Percentiles rank a stretch among this genome's conserved stretches.
Evolutionary conservation across 352 stramenopile genomes (phyloP).

Genomic region (Phytopythium ostracodes): DNA sequence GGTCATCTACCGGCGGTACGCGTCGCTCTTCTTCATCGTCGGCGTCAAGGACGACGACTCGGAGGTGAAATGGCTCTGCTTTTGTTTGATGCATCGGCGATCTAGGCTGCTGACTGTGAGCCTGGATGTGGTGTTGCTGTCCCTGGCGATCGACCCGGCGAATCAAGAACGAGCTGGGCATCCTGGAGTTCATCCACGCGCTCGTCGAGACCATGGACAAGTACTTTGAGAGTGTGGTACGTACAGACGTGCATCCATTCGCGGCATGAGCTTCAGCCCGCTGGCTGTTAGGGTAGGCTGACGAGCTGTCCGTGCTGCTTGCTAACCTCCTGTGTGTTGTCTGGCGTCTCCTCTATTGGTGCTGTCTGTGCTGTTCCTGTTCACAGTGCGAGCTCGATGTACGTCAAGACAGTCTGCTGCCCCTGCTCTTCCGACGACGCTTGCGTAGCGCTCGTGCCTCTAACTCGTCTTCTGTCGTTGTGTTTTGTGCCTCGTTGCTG

Average conservation of each 20-base stretch:
- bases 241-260: conserved; percentile 12
- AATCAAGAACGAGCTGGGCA: conserved; percentile 97
- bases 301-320: too few species aligned
- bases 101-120: not conserved
- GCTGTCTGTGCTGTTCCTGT: not conserved
- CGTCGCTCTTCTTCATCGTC: conserved; percentile 99
- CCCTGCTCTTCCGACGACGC: too few species aligned
- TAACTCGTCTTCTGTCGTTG: not conserved
- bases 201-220: conserved; percentile 99
- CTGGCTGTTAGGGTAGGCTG: too few species aligned
- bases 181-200: conserved; percentile 99
- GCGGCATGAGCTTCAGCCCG: not conserved
- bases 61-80: conserved; percentile 41
- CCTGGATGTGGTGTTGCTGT: not conserved
- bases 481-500: conserved; percentile 2
- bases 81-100: not conserved
- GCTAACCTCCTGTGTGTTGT: not conserved
- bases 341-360: conserved; percentile 2
- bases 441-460: not conserved
- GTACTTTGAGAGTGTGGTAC: conserved; percentile 97
- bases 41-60: conserved; percentile 95
- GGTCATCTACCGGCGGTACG: conserved; percentile 98
- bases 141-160: not conserved
- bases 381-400: conserved; percentile 81
- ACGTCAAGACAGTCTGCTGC: conserved; percentile 17